Conservation (phyloP, 2,329 filamentous ascomycete species). For the Sporothrix schenckii region DNA sequence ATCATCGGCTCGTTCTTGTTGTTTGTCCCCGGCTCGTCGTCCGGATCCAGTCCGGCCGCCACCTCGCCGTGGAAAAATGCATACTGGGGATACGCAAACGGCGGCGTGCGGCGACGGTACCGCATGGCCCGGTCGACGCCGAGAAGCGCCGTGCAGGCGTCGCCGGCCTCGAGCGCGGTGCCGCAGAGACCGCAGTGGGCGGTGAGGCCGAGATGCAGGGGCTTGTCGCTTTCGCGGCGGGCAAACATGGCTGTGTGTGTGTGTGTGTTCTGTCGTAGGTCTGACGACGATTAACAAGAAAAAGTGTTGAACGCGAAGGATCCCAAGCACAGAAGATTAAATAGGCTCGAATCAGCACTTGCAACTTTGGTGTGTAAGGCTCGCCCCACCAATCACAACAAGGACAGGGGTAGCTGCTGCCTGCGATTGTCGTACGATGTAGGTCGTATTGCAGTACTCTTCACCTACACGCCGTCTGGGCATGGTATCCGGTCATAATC, state of each 20-base stretch:
- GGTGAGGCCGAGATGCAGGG: constrained; percentile 25
- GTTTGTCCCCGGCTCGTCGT: background rate
- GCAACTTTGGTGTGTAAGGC: too few species aligned
- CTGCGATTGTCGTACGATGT: too few species aligned
- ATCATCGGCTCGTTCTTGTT: background rate
- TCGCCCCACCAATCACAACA: too few species aligned
- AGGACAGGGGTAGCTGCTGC: too few species aligned
- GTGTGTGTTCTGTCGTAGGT: background rate
- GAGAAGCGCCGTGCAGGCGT: constrained; percentile 18
- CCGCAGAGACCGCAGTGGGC: constrained; percentile 25
- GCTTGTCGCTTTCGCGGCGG: constrained; percentile 22
- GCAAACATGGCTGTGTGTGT: constrained; percentile 11
- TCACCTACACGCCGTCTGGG: too few species aligned
- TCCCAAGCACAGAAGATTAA: too few species aligned
- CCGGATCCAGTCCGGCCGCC: background rate
- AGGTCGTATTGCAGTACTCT: too few species aligned
- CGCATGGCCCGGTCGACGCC: background rate
- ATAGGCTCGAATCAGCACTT: too few species aligned
- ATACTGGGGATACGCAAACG: constrained; percentile 16
- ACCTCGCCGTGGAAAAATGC: constrained; percentile 15
- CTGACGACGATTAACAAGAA: too few species aligned
- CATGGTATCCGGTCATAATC: too few species aligned
- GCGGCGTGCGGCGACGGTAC: background rate
- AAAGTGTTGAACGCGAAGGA: too few species aligned
- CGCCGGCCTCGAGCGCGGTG: background rate